These are phyloP conservation scores for Cyberlindnera veronae DNA, from an alignment of 805 yeast species.

Conservation along the genomic window DNA sequence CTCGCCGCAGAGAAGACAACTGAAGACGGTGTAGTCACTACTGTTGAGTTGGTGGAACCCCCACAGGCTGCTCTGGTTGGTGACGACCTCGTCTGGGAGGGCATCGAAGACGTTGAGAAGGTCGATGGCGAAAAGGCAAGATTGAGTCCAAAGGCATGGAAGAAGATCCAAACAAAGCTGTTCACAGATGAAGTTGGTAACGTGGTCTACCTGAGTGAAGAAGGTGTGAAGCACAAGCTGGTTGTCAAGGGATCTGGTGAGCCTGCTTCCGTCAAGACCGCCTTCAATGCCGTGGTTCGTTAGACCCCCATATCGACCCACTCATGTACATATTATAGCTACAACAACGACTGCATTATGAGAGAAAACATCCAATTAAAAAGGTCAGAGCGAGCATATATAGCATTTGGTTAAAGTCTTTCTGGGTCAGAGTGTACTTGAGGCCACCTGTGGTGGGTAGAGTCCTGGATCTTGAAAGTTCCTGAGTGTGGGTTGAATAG, in stretches of 20 bases:
- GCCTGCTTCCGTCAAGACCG: slow-evolving; percentile 8
- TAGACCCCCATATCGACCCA: no score
- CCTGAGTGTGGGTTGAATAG: no score
- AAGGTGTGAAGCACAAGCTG: slow-evolving; percentile 2
- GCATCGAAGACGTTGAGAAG: slow-evolving; percentile 12
- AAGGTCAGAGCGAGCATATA: no score
- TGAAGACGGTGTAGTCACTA: slow-evolving; percentile 9
- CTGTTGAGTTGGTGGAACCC: slow-evolving; percentile 34
- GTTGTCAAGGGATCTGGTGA: slow-evolving; percentile 3
- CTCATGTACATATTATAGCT: no score
- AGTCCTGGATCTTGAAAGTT: no score
- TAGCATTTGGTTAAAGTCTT: no score
- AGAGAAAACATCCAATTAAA: no score
- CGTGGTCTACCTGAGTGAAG: slow-evolving; percentile 10
- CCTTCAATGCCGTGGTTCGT: slow-evolving; percentile 14
- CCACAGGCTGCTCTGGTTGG: slow-evolving; percentile 40
- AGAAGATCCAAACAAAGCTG: slow-evolving; percentile 11
- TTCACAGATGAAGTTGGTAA: slow-evolving; percentile 12
- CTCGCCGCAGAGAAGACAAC: slow-evolving; percentile 47
- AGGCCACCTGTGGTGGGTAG: no score
- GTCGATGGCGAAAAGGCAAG: slow-evolving; percentile 6
- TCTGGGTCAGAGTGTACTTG: no score
- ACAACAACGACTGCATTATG: no score
- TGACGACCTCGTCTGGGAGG: slow-evolving; percentile 36
- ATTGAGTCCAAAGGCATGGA: slow-evolving; percentile 16